Evolutionary conservation across 129 eudicot genomes (phyloP).

Genomic region (Artemisia tridentata): DNA sequence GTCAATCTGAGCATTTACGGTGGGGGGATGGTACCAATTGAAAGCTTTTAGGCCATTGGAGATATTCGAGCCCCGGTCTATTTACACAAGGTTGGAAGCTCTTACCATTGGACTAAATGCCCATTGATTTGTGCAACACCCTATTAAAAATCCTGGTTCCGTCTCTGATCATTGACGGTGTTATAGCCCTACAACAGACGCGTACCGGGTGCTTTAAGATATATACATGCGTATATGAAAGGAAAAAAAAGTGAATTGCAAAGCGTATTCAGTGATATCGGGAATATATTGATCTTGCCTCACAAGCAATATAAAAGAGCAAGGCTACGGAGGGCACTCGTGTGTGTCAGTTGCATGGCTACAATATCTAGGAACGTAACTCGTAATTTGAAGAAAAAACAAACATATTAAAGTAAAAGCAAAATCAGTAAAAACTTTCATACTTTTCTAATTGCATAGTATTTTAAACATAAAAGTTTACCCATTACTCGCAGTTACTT

Average conservation of each 20-base stretch:
- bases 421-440: neutral
- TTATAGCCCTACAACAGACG: too few relatives aligned
- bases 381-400: constrained; percentile 7
- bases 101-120: too few relatives aligned
- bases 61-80: too few relatives aligned
- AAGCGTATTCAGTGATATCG: constrained; percentile 21
- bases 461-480: neutral
- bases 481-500: neutral
- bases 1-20: too few relatives aligned
- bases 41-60: too few relatives aligned
- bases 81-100: too few relatives aligned
- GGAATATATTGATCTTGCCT: constrained; percentile 18
- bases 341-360: constrained; percentile 89
- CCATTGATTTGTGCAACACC: too few relatives aligned
- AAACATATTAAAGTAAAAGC: neutral
- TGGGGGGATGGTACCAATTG: too few relatives aligned
- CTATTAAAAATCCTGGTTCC: too few relatives aligned
- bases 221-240: neutral
- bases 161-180: too few relatives aligned
- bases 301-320: constrained; percentile 12
- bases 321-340: constrained; percentile 44
- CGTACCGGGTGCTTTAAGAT: too few relatives aligned
- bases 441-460: neutral
- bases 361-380: constrained; percentile 48
- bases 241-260: neutral